Evolutionary conservation across 768 basidiomycete species (phyloP), one percentile per base, ranked within the genome.

Genomic region (Pleurotus ostreatus): DNA sequence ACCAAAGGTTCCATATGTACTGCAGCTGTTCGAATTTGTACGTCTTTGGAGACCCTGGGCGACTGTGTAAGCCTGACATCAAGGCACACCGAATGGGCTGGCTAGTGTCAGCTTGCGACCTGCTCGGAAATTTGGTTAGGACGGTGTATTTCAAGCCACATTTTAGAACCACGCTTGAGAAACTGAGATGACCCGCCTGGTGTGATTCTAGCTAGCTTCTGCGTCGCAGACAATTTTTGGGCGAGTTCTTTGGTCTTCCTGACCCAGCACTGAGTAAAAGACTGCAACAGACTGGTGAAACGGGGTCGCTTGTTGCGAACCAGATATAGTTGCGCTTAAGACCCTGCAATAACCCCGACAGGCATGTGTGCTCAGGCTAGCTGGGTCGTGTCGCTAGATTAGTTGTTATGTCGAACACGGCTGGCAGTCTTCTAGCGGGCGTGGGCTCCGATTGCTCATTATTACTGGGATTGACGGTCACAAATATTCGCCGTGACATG

Each of bases 41-140:
- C n/a, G 41, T 44, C 41, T 44, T 22, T 44, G 41, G 41, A 44
- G 41, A 44, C 41, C n/a, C 41, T 44, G 41, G n/a, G 20, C n/a
- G 41, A 34, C 30, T 34, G 30, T 34, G 30, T 11, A 18, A 22
- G 39, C 39, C 34, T 22, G 22, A 38, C 15, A 40, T 53, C 37
- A 53, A 41, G 51, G 51, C 25, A 26, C 20, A 11, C 41, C n/a
- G n/a, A 49, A 15, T 18, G 30, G 15, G 51, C 23, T 18, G 25
- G 39, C 16, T 53, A 41, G 20, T 41, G 51, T 53, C 37, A 53
- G 51, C 51, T 53, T 53, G 51, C 51, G 51, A 53, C 34, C 38
- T 53, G 51, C 51, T 41, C 51, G 51, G 51, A 53, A 38, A 39
- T 40, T 49, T 41, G 39, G 15, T 18, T 40, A 53, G n/a, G 15